Evolutionary conservation across 306 rosid species (phyloP).

Genomic region (Myrica gale): DNA sequence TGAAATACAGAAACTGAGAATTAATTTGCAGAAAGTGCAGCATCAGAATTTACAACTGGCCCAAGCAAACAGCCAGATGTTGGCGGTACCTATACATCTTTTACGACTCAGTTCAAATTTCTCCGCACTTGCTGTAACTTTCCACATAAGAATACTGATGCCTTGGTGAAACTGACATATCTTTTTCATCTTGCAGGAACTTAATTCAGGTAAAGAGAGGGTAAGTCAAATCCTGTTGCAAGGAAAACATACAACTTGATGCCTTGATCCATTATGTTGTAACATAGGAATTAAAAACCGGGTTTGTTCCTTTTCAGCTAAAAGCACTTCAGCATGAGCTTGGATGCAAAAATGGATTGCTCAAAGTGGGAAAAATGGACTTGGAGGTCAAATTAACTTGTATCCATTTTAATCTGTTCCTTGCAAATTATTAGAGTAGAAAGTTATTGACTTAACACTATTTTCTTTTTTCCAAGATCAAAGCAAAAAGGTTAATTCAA

Average conservation of each 20-base stretch:
- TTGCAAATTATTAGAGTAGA: background rate
- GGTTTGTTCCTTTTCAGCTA: conserved; percentile 45
- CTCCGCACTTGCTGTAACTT: background rate
- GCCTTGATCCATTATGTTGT: conserved; percentile 3
- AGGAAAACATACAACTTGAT: conserved; percentile 25
- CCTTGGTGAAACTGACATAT: conserved; percentile 12
- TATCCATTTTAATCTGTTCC: conserved; percentile 17
- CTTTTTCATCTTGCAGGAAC: conserved; percentile 57
- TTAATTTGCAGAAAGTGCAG: conserved; percentile 52
- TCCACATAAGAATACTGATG: background rate
- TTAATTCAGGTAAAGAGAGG: conserved; percentile 64
- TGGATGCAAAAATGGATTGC: conserved; percentile 67
- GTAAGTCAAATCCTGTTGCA: conserved; percentile 47
- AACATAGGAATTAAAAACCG: conserved; percentile 2
- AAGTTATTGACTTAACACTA: conserved; percentile 25
- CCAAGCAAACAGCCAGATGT: conserved; percentile 60
- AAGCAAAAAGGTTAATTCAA: conserved; percentile 28
- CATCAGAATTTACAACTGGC: conserved; percentile 79
- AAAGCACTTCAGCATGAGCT: conserved; percentile 68
- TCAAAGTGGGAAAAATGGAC: conserved; percentile 44
- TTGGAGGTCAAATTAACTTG: conserved; percentile 49
- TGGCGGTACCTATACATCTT: conserved; percentile 45
- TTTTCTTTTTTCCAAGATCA: conserved; percentile 33
- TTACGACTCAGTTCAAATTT: conserved; percentile 8
- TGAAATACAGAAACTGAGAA: conserved; percentile 57